Conservation (phyloP, 2,329 filamentous ascomycete genomes). For the Colletotrichum graminicola region DNA sequence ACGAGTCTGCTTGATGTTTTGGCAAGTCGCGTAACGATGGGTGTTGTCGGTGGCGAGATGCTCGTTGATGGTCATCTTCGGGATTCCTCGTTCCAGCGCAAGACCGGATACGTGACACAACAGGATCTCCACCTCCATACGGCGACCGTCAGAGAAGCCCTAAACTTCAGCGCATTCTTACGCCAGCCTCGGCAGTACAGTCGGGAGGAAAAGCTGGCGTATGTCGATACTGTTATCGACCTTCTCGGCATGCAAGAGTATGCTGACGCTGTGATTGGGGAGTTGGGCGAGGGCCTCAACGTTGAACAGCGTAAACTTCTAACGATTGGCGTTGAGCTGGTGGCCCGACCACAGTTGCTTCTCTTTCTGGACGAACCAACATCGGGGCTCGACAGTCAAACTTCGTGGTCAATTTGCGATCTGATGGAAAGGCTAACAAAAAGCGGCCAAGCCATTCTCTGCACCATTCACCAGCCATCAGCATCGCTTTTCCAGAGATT, state of each 20-base stretch:
- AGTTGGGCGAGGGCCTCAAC: conserved; percentile 68
- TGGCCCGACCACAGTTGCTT: conserved; percentile 78
- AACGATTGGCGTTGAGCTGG: conserved; percentile 82
- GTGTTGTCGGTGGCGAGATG: conserved; percentile 75
- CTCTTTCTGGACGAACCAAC: conserved; percentile 84
- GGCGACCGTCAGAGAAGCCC: conserved; percentile 68
- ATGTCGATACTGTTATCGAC: conserved; percentile 48
- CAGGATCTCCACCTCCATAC: conserved; percentile 60
- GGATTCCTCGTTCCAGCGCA: conserved; percentile 74
- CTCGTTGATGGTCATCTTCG: conserved; percentile 73
- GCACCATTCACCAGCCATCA: conserved; percentile 43
- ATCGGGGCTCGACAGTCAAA: conserved; percentile 80
- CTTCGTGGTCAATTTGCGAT: conserved; percentile 79
- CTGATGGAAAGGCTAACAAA: conserved; percentile 74
- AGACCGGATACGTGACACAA: conserved; percentile 77
- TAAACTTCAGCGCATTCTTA: conserved; percentile 75
- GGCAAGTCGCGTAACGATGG: conserved; percentile 76
- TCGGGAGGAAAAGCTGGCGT: conserved; percentile 45
- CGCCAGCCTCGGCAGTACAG: conserved; percentile 73
- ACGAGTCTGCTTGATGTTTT: conserved; percentile 73
- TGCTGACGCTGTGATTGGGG: conserved; percentile 77
- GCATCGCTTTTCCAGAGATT: conserved; percentile 42
- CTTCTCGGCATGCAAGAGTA: conserved; percentile 67
- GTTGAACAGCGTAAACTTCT: conserved; percentile 66
- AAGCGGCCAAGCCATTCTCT: conserved; percentile 59